phyloP scores from a whole-genome alignment of 257 asterid genomes.

The Perilla frutescens region DNA sequence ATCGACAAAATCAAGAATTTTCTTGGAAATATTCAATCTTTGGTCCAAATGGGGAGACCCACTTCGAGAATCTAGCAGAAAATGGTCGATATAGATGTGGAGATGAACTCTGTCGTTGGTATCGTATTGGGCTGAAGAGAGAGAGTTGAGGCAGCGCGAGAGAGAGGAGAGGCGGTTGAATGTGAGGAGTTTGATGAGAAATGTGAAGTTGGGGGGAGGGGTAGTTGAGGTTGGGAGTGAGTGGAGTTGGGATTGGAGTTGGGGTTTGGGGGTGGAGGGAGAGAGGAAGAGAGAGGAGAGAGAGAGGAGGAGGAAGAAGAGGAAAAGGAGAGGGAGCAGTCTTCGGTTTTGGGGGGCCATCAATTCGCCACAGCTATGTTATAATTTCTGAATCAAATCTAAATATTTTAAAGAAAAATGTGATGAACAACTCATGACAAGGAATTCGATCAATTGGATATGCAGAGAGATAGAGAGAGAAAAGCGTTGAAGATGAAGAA shows the following conservation, averaged over 20 bases:
- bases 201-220: slow-evolving; percentile 60
- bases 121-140: slow-evolving; percentile 76
- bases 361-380: not conserved
- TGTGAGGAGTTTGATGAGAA: slow-evolving; percentile 85
- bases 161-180: slow-evolving; percentile 79
- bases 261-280: slow-evolving; percentile 40
- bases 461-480: too few species aligned
- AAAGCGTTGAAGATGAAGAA: too few species aligned
- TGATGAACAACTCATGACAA: too few species aligned
- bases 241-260: slow-evolving; percentile 40
- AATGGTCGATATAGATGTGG: slow-evolving; percentile 82
- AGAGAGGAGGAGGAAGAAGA: slow-evolving; percentile 52
- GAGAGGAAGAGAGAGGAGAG: slow-evolving; percentile 52
- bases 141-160: slow-evolving; percentile 86
- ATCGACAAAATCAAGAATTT: slow-evolving; percentile 74
- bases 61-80: slow-evolving; percentile 42
- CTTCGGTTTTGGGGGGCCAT: slow-evolving; percentile 35
- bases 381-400: too few species aligned
- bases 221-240: slow-evolving; percentile 32
- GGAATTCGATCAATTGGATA: too few species aligned
- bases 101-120: slow-evolving; percentile 62
- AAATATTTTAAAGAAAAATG: too few species aligned
- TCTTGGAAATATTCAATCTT: slow-evolving; percentile 56
- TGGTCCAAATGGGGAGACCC: slow-evolving; percentile 54
- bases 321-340: slow-evolving; percentile 39